Percentiles rank a stretch among this genome's conserved stretches.
Evolutionary conservation across 495 filamentous ascomycete species (phyloP).

Genomic region (Neurospora terricola): DNA sequence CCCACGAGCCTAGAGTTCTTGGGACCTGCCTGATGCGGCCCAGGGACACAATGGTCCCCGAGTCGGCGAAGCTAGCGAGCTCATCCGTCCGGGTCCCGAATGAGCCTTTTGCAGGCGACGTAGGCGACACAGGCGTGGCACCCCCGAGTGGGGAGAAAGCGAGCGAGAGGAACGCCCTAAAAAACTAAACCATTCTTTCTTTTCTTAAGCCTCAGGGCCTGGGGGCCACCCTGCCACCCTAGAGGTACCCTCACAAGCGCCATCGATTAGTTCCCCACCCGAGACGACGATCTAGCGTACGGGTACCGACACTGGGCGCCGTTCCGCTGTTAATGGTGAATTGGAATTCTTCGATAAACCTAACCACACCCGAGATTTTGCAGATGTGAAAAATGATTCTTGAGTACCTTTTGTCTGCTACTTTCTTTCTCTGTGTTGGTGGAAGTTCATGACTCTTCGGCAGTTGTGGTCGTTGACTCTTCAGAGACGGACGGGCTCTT

Average conservation of each 20-base stretch:
- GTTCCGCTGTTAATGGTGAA: not conserved
- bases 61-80: not conserved
- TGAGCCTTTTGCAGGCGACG: not conserved
- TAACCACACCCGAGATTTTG: not conserved
- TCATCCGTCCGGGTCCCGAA: not conserved
- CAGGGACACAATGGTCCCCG: not conserved
- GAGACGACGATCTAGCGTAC: not conserved
- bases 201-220: not conserved
- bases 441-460: not conserved
- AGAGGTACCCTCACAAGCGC: not conserved
- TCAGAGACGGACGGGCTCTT: too few species aligned
- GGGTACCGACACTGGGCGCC: not conserved
- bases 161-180: not conserved
- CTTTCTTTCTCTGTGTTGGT: not conserved
- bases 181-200: not conserved
- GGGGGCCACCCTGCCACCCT: not conserved
- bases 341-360: not conserved
- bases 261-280: not conserved
- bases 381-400: not conserved
- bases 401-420: not conserved
- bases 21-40: not conserved
- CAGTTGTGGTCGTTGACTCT: too few species aligned
- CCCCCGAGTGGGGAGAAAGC: not conserved
- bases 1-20: not conserved
- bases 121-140: not conserved